Evolutionary conservation across 805 yeast genomes (phyloP), one percentile per base, ranked within the genome.

Genomic region (Kodamaea kakaduensis): DNA sequence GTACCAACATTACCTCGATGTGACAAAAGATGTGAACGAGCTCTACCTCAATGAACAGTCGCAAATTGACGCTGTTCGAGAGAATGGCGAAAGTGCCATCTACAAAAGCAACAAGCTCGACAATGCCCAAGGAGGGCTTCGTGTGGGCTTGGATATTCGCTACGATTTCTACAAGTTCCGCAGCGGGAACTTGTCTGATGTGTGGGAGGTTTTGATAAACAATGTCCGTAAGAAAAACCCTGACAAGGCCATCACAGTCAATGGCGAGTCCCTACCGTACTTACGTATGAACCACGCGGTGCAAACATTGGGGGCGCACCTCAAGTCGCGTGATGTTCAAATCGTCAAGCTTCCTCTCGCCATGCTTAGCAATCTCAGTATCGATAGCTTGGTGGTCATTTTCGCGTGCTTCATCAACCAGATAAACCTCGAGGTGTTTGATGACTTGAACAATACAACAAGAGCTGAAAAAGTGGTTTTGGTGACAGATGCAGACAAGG

Each of bases 61-160:
- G 1, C 68, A 78, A 14, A 58, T 81, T 21, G 74, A 82, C 2
- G 60, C 78, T 5, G 80, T 85, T 1, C 67, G 95, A n/a, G 65
- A 71, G 27, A 64, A 67, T 4, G 67, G 73, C 32, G 95, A 88
- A 54, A 75, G 89, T 10, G 89, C 95, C 0, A 65, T 84, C 8
- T 80, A 84, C 56, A 71, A 93, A 43, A 81, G 87, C 33, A 77
- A 77, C 30, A 78, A 82, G 45, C 76, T 84, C 20, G 93, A 89
- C 15, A 78, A 76, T 51, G 84, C 86, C 4, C 43, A 35, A 15
- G 54, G 75, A 40, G 81, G 84, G 0, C 64, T 88, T 37, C 67
- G 81, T 15, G 72, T 84, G 2, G 94, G 94, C 0, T 59, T 84
- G 37, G 75, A 77, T 30, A 71, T 88, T 16, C 69, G 85, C 27